A percentile compares a stretch with the other conserved stretches of the same genome.
Evolutionary conservation across 2,329 filamentous ascomycete species (phyloP).

Genomic region (Monosporascus sp.): DNA sequence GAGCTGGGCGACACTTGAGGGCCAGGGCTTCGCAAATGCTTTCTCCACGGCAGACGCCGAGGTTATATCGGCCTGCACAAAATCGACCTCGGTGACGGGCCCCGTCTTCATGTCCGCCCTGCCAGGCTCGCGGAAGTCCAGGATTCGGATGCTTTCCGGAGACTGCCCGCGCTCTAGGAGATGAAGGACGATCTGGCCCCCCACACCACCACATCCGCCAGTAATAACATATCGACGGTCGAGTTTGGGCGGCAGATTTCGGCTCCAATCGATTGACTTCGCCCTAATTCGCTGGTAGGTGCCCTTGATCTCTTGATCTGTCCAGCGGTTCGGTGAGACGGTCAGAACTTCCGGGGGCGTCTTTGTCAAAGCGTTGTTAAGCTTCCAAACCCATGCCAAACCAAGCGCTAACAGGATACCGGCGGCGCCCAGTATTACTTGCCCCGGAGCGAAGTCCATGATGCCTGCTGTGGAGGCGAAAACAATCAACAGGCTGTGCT

Average conservation of each 20-base stretch:
- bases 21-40: constrained; percentile 40
- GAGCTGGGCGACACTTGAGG: constrained; percentile 27
- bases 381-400: constrained; percentile 21
- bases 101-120: constrained; percentile 33
- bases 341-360: constrained; percentile 23
- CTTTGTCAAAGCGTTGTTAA: constrained; percentile 26
- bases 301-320: constrained; percentile 21
- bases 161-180: constrained; percentile 41
- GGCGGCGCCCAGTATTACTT: constrained; percentile 6
- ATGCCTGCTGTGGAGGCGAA: neutral
- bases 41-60: constrained; percentile 29
- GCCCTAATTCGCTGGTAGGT: constrained; percentile 26
- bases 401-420: constrained; percentile 12
- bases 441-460: neutral
- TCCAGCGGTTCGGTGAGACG: constrained; percentile 26
- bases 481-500: too few species aligned
- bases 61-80: constrained; percentile 39
- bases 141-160: constrained; percentile 39
- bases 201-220: constrained; percentile 38
- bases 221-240: constrained; percentile 32
- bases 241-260: constrained; percentile 26
- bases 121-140: constrained; percentile 38
- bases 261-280: constrained; percentile 22
- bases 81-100: constrained; percentile 28
- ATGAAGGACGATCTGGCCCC: constrained; percentile 42